These are phyloP conservation scores for Apophysomyces sp. DNA, from an alignment of 371 early-diverging fungal genomes.

Conservation along the genomic window DNA sequence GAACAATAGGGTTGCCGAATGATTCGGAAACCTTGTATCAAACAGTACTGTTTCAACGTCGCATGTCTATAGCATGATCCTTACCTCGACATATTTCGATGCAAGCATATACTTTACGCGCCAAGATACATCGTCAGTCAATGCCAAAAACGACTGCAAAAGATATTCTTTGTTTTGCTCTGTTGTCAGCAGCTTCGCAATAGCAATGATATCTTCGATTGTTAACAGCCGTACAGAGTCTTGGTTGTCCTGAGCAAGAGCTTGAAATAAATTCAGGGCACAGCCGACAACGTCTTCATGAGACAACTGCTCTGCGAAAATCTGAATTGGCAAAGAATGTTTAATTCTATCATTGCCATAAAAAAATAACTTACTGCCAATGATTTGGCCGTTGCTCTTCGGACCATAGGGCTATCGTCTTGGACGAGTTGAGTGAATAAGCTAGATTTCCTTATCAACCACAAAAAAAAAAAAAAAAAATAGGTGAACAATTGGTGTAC, in stretches of 20 bases:
- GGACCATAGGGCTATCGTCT: conserved; percentile 97
- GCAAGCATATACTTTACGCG: conserved; percentile 97
- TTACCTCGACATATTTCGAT: conserved; percentile 88
- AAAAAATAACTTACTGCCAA: conserved; percentile 55
- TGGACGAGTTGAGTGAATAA: conserved; percentile 72
- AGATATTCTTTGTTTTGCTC: conserved; percentile 76
- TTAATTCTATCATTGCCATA: not conserved
- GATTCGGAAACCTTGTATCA: conserved; percentile 68
- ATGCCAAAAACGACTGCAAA: conserved; percentile 64
- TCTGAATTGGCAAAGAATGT: conserved; percentile 17
- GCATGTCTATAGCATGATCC: not conserved
- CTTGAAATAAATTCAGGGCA: conserved; percentile 76
- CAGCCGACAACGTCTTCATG: conserved; percentile 73
- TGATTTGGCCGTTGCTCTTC: conserved; percentile 87
- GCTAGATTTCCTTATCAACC: conserved; percentile 20
- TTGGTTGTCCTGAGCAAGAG: conserved; percentile 82
- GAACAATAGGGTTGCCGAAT: conserved; percentile 71
- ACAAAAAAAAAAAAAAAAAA: not conserved
- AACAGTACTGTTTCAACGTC: not conserved
- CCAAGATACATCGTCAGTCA: conserved; percentile 93
- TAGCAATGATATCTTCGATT: conserved; percentile 85
- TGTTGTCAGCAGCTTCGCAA: conserved; percentile 76
- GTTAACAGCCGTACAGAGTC: conserved; percentile 95
- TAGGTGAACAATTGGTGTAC: not conserved
- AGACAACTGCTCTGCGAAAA: conserved; percentile 62